phyloP scores from a whole-genome alignment of 2,329 filamentous ascomycete species.

The Fusarium poae region DNA sequence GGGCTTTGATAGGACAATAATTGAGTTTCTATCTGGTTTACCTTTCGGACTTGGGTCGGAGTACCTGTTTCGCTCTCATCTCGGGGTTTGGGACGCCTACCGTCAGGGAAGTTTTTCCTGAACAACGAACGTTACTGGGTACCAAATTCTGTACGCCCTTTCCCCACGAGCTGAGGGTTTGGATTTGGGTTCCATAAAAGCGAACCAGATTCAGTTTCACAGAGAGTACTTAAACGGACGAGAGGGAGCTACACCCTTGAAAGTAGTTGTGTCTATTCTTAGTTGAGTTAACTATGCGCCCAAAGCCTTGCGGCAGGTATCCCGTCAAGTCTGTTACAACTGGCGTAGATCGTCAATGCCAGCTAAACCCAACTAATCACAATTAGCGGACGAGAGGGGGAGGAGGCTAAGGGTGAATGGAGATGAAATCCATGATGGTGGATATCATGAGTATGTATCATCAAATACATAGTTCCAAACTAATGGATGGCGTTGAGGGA shows the following conservation, averaged over 20 bases:
- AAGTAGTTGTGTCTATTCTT: background rate
- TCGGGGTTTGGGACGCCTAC: constrained; percentile 33
- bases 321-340: constrained; percentile 37
- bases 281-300: background rate
- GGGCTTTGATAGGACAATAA: constrained; percentile 30
- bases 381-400: constrained; percentile 32
- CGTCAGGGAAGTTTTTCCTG: constrained; percentile 26
- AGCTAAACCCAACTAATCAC: constrained; percentile 5
- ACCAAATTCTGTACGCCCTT: constrained; percentile 1
- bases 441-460: constrained; percentile 30
- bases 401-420: constrained; percentile 29
- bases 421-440: constrained; percentile 38
- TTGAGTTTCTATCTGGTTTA: constrained; percentile 31
- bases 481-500: constrained; percentile 5
- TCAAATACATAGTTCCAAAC: background rate
- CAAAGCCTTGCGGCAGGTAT: constrained; percentile 31
- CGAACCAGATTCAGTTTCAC: constrained; percentile 14
- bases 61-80: constrained; percentile 21
- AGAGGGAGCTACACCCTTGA: constrained; percentile 14
- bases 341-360: constrained; percentile 45
- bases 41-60: constrained; percentile 38
- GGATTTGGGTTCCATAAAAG: constrained; percentile 25
- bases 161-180: constrained; percentile 27
- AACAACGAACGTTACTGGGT: constrained; percentile 1
- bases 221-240: constrained; percentile 9